These are phyloP conservation scores for Acrodontium crateriforme DNA, from an alignment of 2,329 filamentous ascomycete genomes.

Conservation along the genomic window DNA sequence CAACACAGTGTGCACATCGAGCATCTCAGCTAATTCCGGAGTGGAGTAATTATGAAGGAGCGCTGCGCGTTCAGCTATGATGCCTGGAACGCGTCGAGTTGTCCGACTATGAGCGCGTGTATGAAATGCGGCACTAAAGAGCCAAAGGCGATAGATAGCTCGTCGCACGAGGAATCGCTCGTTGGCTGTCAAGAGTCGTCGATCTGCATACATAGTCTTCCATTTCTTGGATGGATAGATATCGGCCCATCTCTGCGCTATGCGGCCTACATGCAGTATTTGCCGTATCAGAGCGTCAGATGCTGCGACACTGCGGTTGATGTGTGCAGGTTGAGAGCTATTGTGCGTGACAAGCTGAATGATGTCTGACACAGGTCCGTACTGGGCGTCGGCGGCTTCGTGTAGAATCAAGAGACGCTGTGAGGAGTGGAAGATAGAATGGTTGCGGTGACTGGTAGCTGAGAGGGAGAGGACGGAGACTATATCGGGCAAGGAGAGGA, in stretches of 20 bases:
- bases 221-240: constrained; percentile 52
- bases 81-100: constrained; percentile 31
- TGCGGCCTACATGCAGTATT: constrained; percentile 38
- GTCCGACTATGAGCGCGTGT: constrained; percentile 37
- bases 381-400: constrained; percentile 40
- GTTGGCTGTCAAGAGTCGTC: constrained; percentile 36
- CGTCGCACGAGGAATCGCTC: constrained; percentile 41
- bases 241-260: constrained; percentile 44
- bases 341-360: constrained; percentile 49
- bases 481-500: constrained; percentile 38
- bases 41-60: constrained; percentile 47
- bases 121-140: constrained; percentile 46
- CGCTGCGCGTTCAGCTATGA: constrained; percentile 38
- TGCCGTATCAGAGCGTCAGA: constrained; percentile 43
- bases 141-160: constrained; percentile 47
- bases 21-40: constrained; percentile 42
- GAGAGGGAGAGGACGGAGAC: constrained; percentile 41
- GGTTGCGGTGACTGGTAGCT: constrained; percentile 41
- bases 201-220: constrained; percentile 42
- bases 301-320: constrained; percentile 38
- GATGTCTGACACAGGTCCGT: constrained; percentile 44
- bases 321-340: constrained; percentile 42
- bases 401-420: constrained; percentile 42
- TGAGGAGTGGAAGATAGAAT: constrained; percentile 37
- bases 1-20: constrained; percentile 43